Evolutionary conservation across 2,329 filamentous ascomycete species (phyloP).

Genomic region (Alternaria novae-zelandiae): DNA sequence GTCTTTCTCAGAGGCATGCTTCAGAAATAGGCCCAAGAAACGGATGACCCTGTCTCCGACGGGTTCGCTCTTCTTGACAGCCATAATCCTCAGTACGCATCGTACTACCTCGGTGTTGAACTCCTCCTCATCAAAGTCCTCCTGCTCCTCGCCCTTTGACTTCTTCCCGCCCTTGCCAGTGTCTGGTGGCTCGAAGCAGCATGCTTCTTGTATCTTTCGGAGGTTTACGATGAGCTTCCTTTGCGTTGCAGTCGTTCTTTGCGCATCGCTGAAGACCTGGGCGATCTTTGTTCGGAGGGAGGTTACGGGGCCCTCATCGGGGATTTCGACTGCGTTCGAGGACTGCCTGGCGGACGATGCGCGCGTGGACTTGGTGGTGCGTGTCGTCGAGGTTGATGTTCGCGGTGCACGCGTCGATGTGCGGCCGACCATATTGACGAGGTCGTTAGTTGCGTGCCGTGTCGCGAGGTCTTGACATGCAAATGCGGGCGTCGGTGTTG

Average conservation of each 20-base stretch:
- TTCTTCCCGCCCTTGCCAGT: constrained; percentile 55
- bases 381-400: constrained; percentile 45
- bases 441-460: constrained; percentile 12
- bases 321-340: constrained; percentile 56
- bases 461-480: constrained; percentile 13
- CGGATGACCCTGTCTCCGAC: constrained; percentile 85
- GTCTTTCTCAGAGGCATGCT: constrained; percentile 66
- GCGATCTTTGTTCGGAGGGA: constrained; percentile 76
- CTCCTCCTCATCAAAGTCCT: constrained; percentile 80
- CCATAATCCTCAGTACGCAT: constrained; percentile 81
- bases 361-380: constrained; percentile 54
- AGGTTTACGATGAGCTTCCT: constrained; percentile 86
- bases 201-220: constrained; percentile 88
- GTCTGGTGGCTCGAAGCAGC: constrained; percentile 63
- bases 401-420: constrained; percentile 52
- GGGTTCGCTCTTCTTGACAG: constrained; percentile 88
- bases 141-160: constrained; percentile 49
- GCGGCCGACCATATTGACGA: constrained; percentile 54
- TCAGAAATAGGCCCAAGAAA: constrained; percentile 87
- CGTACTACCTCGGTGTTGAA: constrained; percentile 87
- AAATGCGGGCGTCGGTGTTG: constrained; percentile 14
- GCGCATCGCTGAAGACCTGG: constrained; percentile 65
- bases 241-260: constrained; percentile 88
- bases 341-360: constrained; percentile 52
- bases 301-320: constrained; percentile 74